These are phyloP conservation scores for Adansonia rubrostipa DNA, from an alignment of 441 rosid species.

Conservation along the genomic window DNA sequence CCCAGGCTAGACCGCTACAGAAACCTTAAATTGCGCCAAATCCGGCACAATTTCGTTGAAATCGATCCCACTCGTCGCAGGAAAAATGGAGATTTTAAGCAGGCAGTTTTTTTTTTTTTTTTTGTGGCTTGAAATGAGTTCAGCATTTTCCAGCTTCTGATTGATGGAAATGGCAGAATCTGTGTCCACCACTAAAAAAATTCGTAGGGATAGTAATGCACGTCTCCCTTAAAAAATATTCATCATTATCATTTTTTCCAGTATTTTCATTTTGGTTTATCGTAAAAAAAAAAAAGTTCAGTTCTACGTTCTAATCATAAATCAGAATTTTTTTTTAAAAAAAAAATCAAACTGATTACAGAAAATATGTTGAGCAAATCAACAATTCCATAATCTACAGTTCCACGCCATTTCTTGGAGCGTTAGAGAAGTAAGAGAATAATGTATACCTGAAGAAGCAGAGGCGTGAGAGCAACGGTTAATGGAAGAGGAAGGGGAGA, in stretches of 20 bases:
- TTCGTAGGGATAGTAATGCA: neutral
- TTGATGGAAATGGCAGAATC: neutral
- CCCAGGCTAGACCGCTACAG: constrained; percentile 16
- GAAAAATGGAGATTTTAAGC: neutral
- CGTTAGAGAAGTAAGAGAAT: constrained; percentile 8
- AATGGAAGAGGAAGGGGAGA: constrained; percentile 55
- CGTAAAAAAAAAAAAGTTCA: neutral
- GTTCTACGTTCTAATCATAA: neutral
- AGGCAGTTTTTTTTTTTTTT: neutral
- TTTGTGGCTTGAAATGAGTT: neutral
- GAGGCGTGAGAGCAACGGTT: constrained; percentile 52
- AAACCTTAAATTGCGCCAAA: constrained; percentile 26
- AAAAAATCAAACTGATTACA: neutral
- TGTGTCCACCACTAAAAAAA: neutral
- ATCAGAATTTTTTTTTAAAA: neutral
- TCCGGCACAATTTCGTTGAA: constrained; percentile 21
- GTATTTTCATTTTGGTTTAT: neutral
- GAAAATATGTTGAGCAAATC: neutral
- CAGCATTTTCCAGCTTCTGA: neutral
- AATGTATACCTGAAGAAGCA: constrained; percentile 46
- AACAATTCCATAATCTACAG: neutral
- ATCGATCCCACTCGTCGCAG: neutral
- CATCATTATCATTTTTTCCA: neutral
- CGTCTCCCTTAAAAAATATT: neutral
- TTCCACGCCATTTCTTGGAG: neutral